Percentiles rank a stretch among this genome's conserved stretches.
These are phyloP conservation scores for Leptographium flavum DNA, from an alignment of 2,329 filamentous ascomycete species.

Conservation along the genomic window DNA sequence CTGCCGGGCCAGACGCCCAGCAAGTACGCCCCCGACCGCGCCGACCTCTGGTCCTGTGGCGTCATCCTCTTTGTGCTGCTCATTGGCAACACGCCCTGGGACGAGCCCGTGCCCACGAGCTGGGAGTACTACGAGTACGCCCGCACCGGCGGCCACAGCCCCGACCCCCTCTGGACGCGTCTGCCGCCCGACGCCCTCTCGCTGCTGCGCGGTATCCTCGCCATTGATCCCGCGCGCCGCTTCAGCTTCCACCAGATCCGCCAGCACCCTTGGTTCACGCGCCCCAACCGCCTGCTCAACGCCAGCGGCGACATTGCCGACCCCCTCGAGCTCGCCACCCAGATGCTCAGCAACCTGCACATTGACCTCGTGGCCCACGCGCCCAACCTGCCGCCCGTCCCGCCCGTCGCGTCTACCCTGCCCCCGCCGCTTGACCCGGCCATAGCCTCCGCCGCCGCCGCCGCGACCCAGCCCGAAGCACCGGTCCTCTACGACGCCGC, in stretches of 20 bases:
- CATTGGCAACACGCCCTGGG: conserved; percentile 96
- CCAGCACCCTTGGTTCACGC: conserved; percentile 88
- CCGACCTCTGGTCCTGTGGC: conserved; percentile 94
- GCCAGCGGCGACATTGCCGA: conserved; percentile 62
- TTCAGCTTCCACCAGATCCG: conserved; percentile 81
- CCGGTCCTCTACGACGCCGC: conserved; percentile 56
- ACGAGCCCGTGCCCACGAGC: conserved; percentile 67
- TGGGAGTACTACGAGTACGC: conserved; percentile 88
- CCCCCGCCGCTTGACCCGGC: neutral
- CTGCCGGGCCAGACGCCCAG: conserved; percentile 26
- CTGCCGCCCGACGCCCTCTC: conserved; percentile 64
- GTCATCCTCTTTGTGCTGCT: conserved; percentile 94
- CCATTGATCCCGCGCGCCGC: conserved; percentile 55
- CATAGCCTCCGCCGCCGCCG: neutral
- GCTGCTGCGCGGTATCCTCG: conserved; percentile 86
- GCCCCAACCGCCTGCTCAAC: conserved; percentile 63
- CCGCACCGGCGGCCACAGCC: conserved; percentile 62
- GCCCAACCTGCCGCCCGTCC: conserved; percentile 46
- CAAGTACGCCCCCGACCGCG: conserved; percentile 63
- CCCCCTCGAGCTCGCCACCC: conserved; percentile 73
- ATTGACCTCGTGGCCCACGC: conserved; percentile 94
- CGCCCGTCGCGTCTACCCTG: conserved; percentile 26
- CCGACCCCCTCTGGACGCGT: conserved; percentile 73
- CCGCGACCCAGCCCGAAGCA: conserved; percentile 44
- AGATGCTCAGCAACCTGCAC: conserved; percentile 81